Evolutionary conservation across 1,284 basidiomycete species (phyloP).

Genomic region (Chalciporus sp.): DNA sequence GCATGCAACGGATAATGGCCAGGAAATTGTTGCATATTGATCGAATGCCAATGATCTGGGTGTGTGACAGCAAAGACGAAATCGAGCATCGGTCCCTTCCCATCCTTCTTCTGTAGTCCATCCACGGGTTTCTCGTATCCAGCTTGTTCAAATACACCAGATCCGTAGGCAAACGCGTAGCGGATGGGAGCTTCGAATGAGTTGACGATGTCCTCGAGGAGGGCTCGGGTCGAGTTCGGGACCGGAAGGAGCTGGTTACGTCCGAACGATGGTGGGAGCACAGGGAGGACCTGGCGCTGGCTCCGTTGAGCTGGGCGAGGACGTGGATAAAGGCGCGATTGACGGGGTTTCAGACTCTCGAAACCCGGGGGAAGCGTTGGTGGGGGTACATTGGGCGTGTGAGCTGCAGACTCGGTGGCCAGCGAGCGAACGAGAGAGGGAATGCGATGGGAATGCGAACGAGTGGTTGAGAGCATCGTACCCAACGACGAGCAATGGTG

Average conservation of each 20-base stretch:
- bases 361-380: slow-evolving; percentile 18
- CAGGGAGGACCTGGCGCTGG: slow-evolving; percentile 46
- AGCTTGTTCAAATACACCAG: slow-evolving; percentile 88
- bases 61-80: slow-evolving; percentile 95
- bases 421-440: slow-evolving; percentile 23
- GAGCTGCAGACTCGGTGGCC: slow-evolving; percentile 31
- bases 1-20: slow-evolving; percentile 89
- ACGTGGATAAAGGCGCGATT: slow-evolving; percentile 40
- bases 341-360: slow-evolving; percentile 25
- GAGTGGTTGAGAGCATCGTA: slow-evolving; percentile 29
- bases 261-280: slow-evolving; percentile 74
- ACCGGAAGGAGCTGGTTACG: slow-evolving; percentile 80
- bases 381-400: slow-evolving; percentile 21
- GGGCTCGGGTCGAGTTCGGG: slow-evolving; percentile 70
- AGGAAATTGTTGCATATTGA: slow-evolving; percentile 91
- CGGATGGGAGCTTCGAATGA: slow-evolving; percentile 85
- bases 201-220: slow-evolving; percentile 76
- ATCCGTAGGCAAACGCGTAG: slow-evolving; percentile 95
- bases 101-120: slow-evolving; percentile 30
- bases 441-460: slow-evolving; percentile 15
- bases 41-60: slow-evolving; percentile 89
- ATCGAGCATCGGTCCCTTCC: slow-evolving; percentile 82
- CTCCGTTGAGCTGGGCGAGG: slow-evolving; percentile 53
- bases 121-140: slow-evolving; percentile 51
- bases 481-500: slow-evolving; percentile 13